Evolutionary conservation across 176 grass and related monocot species (phyloP).

Genomic region (Aegilops sharonensis): DNA sequence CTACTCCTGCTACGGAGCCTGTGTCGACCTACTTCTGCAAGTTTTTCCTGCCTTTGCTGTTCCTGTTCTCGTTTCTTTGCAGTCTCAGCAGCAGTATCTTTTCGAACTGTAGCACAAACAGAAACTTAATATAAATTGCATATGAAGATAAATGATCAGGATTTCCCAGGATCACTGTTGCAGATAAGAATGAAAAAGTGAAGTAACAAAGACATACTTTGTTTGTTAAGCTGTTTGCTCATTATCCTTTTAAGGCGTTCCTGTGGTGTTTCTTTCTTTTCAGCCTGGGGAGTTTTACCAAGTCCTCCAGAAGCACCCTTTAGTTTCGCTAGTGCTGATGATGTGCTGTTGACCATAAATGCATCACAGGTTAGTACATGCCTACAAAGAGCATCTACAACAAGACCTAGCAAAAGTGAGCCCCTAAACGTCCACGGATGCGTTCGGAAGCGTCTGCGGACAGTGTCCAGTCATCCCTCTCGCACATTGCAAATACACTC

Average conservation of each 20-base stretch:
- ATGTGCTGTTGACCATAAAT: constrained; percentile 53
- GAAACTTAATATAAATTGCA: constrained; percentile 27
- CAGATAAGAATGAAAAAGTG: constrained; percentile 24
- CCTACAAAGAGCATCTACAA: not conserved
- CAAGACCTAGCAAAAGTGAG: too few relatives aligned
- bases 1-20: constrained; percentile 63
- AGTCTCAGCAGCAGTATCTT: constrained; percentile 87
- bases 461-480: too few relatives aligned
- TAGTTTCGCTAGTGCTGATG: constrained; percentile 82
- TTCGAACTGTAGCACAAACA: constrained; percentile 59
- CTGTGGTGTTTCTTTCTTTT: constrained; percentile 99
- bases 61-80: constrained; percentile 93
- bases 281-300: constrained; percentile 57
- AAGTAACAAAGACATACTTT: constrained; percentile 67
- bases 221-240: constrained; percentile 99
- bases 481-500: too few relatives aligned
- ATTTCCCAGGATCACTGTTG: not conserved
- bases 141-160: constrained; percentile 4
- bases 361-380: constrained; percentile 1
- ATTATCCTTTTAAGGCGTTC: constrained; percentile 99
- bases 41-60: constrained; percentile 76
- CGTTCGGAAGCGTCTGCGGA: too few relatives aligned
- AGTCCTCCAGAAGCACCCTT: constrained; percentile 60
- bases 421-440: too few relatives aligned
- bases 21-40: constrained; percentile 79